Percentiles rank a stretch among this genome's conserved stretches.
Evolutionary conservation across 139 green algal genomes (phyloP).

Genomic region (Coelastrella sp.): DNA sequence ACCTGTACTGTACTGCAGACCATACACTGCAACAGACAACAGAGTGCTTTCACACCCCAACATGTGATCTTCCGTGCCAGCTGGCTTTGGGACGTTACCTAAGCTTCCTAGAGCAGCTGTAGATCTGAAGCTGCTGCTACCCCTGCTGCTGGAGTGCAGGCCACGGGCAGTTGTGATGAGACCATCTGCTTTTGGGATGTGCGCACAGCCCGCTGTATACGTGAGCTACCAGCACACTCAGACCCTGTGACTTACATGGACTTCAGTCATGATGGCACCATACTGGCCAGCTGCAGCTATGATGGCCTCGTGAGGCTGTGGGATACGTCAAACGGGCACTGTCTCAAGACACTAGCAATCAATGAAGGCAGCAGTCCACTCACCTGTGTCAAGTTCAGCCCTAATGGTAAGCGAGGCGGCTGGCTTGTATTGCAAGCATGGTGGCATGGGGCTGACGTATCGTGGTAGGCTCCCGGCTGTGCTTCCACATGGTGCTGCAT

Average conservation of each 20-base stretch:
- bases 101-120: too few species aligned
- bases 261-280: slow-evolving; percentile 82
- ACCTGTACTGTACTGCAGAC: too few species aligned
- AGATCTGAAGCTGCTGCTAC: too few species aligned
- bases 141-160: slow-evolving; percentile 54
- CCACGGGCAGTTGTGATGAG: slow-evolving; percentile 93
- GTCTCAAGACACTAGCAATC: slow-evolving; percentile 84
- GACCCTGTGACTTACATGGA: slow-evolving; percentile 89
- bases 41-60: too few species aligned
- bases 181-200: slow-evolving; percentile 92
- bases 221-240: slow-evolving; percentile 89
- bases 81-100: too few species aligned
- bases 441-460: too few species aligned
- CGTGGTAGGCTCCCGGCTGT: too few species aligned
- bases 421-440: too few species aligned
- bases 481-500: too few species aligned
- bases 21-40: too few species aligned
- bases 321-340: slow-evolving; percentile 83
- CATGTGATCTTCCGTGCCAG: too few species aligned
- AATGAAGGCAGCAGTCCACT: slow-evolving; percentile 81
- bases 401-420: slow-evolving; percentile 77
- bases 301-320: slow-evolving; percentile 85
- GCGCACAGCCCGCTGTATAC: slow-evolving; percentile 70
- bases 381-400: slow-evolving; percentile 84
- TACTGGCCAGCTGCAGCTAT: slow-evolving; percentile 83